Conservation (phyloP, 306 rosid species). For the Ochetophila trinervis region DNA sequence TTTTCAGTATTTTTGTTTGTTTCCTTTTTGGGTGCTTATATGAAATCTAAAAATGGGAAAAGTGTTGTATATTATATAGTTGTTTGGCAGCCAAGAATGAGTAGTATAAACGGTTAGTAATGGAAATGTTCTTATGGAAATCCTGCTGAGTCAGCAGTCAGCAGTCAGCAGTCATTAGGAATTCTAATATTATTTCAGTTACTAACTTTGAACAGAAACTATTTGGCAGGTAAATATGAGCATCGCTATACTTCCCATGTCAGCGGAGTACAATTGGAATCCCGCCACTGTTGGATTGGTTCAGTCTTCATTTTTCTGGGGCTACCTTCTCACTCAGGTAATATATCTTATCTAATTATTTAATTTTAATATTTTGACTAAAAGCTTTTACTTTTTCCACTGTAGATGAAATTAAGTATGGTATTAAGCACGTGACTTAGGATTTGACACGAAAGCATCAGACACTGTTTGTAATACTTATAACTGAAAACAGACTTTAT, state of each 20-base stretch:
- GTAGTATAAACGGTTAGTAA: too few relatives aligned
- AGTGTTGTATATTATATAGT: too few relatives aligned
- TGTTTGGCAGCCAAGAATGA: too few relatives aligned
- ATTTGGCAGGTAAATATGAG: conserved; percentile 91
- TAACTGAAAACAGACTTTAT: background rate
- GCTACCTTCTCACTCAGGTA: conserved; percentile 97
- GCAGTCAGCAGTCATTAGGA: too few relatives aligned
- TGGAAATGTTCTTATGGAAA: too few relatives aligned
- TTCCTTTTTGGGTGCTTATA: background rate
- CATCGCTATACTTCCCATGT: conserved; percentile 99
- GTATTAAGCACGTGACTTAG: background rate
- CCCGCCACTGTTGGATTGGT: conserved; percentile 85
- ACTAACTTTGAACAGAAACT: conserved; percentile 20
- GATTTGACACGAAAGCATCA: background rate
- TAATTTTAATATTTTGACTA: background rate
- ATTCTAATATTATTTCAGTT: background rate
- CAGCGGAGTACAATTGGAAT: conserved; percentile 89
- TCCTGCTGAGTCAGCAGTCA: too few relatives aligned
- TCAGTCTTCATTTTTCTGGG: conserved; percentile 99
- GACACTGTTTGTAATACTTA: background rate
- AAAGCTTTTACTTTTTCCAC: background rate
- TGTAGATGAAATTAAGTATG: background rate
- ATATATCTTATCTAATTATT: background rate
- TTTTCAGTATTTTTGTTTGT: background rate
- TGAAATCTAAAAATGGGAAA: background rate